Base-by-base conservation (phyloP, 352 stramenopile species). In the Globisporangium camurandrum region DNA sequence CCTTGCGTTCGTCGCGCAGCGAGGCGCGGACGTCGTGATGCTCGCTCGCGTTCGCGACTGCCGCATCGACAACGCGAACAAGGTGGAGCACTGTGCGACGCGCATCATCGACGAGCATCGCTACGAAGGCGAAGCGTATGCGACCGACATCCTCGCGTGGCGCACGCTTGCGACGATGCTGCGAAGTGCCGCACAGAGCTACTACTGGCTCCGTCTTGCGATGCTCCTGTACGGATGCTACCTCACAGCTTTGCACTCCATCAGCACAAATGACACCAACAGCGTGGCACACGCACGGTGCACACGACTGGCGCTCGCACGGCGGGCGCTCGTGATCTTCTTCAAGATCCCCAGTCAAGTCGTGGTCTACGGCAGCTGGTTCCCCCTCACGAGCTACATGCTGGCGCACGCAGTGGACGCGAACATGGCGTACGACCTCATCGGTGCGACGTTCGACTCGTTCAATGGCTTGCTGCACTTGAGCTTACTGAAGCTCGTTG, bases 321-420 rank as follows among this genome's bases (percentile, higher is more conserved):
- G 26, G n/a, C 26, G 27, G 1, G 27, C 42, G 7, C 8, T 41
- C 20, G 24, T 24, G 4, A 40, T 56, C 16, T 61, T 51, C 20
- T 51, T 56, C 47, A 56, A 52, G 40, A 37, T 64, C 16, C 57
- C 52, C 2, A 57, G 46, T 19, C 57, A 64, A 14, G 41, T 60
- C 3, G n/a, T 64, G 11, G 27, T 64, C 16, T 64, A 62, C 41
- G 54, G 59, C 14, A 66, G 54, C 31, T 23, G 20, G 30, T 59
- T 66, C 27, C 59, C 59, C 3, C n/a, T 66, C 0, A 2, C 33
- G 5, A 62, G 59, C 49, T 66, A 66, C 41, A 12, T 60, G 2
- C 2, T 59, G 0, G 59, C 59, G 2, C 59, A 66, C 37, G 14
- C 49, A 14, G 48, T 66, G 39, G 59, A 66, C 23, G 42, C 59